A percentile compares a stretch with the other conserved stretches of the same genome.
Evolutionary conservation across 164 flowering plant genomes (phyloP).

Genomic region (Stephania yunnanensis): DNA sequence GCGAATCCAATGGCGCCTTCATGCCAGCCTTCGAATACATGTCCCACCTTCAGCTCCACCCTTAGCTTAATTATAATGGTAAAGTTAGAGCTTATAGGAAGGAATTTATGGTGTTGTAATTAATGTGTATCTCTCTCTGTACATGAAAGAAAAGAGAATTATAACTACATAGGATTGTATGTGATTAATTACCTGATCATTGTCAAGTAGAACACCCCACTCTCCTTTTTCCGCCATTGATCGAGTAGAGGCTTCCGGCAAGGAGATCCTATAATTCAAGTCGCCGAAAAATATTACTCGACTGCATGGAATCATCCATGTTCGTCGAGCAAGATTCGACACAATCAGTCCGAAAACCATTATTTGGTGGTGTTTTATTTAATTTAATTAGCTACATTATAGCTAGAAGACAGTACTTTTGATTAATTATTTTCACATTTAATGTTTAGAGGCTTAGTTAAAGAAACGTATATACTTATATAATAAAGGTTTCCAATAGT

Average conservation of each 20-base stretch:
- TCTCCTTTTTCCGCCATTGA: constrained; percentile 20
- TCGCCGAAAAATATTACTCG: constrained; percentile 34
- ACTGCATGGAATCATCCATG: constrained; percentile 19
- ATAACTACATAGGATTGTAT: not conserved
- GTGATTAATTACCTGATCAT: constrained; percentile 28
- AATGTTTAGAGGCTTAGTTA: not conserved
- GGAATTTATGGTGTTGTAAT: not conserved
- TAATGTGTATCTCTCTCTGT: no score
- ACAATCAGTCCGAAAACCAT: not conserved
- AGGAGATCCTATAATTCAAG: constrained; percentile 33
- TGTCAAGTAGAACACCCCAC: constrained; percentile 24
- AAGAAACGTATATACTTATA: not conserved
- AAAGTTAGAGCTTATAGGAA: not conserved
- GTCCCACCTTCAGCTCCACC: constrained; percentile 50
- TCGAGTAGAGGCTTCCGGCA: constrained; percentile 27
- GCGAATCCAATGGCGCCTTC: constrained; percentile 51
- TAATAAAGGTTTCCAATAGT: not conserved
- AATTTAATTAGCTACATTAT: no score
- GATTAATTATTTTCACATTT: not conserved
- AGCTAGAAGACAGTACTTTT: not conserved
- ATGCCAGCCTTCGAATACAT: constrained; percentile 51
- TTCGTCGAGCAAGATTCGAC: not conserved
- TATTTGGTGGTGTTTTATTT: not conserved
- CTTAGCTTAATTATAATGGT: constrained; percentile 35
- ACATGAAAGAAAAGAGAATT: not conserved